Base-by-base conservation (phyloP, 2,329 filamentous ascomycete genomes). In the Cladosporium cucumerinum region DNA sequence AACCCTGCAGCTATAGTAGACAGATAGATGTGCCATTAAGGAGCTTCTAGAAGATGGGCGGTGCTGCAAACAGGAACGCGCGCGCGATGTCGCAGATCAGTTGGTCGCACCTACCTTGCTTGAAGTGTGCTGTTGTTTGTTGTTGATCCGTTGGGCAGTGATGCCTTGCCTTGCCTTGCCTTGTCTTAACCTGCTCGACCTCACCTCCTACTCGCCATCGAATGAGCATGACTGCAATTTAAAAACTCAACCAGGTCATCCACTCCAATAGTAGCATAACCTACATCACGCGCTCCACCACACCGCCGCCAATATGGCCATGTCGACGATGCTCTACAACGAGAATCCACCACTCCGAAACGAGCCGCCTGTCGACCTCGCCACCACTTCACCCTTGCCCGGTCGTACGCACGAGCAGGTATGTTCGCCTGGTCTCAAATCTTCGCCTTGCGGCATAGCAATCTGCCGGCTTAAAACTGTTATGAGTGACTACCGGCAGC, bases 281-380 rank as follows among this genome's bases (percentile, higher is more conserved):
- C 48, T 4, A 7, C 12, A 46, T 21, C 39, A 46, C 39, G 25
- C 23, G 48, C 48, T 28, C 16, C 51, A 30, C 32, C 32, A 36
- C 28, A 39, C 57, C 32, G 59, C 57, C 32, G 59, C 28, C 55
- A 46, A 39, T 10, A 71, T 71, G 69, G 69, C 69, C 43, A 69
- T 71, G 69, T 66, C 64, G 36, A 66, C 67, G 46, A 69, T 71
- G 65, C 68, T 71, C 51, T 69, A 69, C 61, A 64, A 67, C 43
- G 69, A 70, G 54, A 46, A 68, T 16, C 49, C 61, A 28, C 36
- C 39, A 10, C 54, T 64, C 12, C 61, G 61, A 18, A 58, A 58
- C 43, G 52, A 64, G n/a, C 16, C 48, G 34, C 49, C 52, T 63
- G 58, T 57, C 21, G 54, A 57, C 32, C 18, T 32, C 28, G 30